These are phyloP conservation scores for Sergeia podlipaevii DNA, from an alignment of 208 protist genomes.

Conservation along the genomic window DNA sequence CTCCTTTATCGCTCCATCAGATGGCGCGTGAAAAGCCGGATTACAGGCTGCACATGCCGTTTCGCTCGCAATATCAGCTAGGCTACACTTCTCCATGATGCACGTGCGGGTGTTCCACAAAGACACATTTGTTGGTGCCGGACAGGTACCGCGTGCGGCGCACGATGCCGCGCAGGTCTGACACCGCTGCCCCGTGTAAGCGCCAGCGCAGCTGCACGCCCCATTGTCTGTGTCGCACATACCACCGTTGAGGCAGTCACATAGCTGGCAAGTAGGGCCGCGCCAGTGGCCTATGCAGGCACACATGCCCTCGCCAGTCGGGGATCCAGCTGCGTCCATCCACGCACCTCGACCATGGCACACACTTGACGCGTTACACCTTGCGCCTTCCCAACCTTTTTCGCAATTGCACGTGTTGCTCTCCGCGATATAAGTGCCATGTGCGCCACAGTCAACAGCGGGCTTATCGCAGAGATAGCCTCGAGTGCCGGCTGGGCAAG, in stretches of 20 bases:
- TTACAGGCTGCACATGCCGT: slow-evolving; percentile 18
- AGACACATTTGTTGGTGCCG: slow-evolving; percentile 4
- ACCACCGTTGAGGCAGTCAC: slow-evolving; percentile 47
- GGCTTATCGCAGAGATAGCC: slow-evolving; percentile 13
- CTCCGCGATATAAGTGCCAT: slow-evolving; percentile 17
- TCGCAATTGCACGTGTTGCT: slow-evolving; percentile 14
- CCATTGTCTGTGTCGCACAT: slow-evolving; percentile 30
- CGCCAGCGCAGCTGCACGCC: slow-evolving; percentile 31
- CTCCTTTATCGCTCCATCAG: too few species aligned
- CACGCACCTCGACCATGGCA: slow-evolving; percentile 25
- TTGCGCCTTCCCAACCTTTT: slow-evolving; percentile 6
- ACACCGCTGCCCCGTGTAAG: slow-evolving; percentile 37
- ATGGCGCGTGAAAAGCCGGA: neutral
- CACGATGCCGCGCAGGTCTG: slow-evolving; percentile 35
- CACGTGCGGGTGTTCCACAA: slow-evolving; percentile 37
- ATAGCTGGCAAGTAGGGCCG: slow-evolving; percentile 35
- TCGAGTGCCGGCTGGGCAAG: slow-evolving; percentile 12
- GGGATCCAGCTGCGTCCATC: slow-evolving; percentile 22
- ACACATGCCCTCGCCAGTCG: slow-evolving; percentile 29
- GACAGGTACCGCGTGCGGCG: slow-evolving; percentile 24
- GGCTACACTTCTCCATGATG: slow-evolving; percentile 26
- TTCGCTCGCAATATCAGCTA: slow-evolving; percentile 5
- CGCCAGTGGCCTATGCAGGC: slow-evolving; percentile 43
- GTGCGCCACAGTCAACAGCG: slow-evolving; percentile 11
- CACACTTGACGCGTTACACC: slow-evolving; percentile 7